These are phyloP conservation scores for Wallacemonas rigidus DNA, from an alignment of 208 protist species.

Conservation along the genomic window DNA sequence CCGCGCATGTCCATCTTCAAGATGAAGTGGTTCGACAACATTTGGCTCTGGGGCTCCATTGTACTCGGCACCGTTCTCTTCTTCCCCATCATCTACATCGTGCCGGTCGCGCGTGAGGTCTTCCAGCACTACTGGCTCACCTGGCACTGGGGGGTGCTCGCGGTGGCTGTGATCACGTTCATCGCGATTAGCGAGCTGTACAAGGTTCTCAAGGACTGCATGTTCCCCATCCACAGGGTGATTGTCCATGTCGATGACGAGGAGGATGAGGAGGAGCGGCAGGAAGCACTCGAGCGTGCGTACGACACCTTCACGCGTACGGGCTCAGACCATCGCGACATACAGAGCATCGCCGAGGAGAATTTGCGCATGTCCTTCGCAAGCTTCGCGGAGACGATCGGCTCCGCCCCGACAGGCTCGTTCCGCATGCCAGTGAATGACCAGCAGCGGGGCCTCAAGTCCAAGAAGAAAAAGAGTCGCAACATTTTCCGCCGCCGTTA, in stretches of 20 bases:
- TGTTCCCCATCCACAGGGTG: conserved; percentile 63
- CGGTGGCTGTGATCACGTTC: conserved; percentile 55
- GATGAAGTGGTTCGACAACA: conserved; percentile 90
- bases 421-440: conserved; percentile 40
- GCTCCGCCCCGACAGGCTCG: conserved; percentile 49
- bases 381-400: conserved; percentile 61
- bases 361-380: conserved; percentile 88
- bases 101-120: conserved; percentile 58
- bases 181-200: conserved; percentile 65
- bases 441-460: conserved; percentile 14
- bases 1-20: conserved; percentile 68
- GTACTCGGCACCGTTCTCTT: conserved; percentile 58
- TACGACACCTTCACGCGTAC: conserved; percentile 67
- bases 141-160: conserved; percentile 86
- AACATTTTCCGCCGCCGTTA: conserved; percentile 22
- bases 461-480: conserved; percentile 48
- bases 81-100: conserved; percentile 80
- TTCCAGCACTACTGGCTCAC: conserved; percentile 86
- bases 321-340: conserved; percentile 48
- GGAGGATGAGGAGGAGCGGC: conserved; percentile 26
- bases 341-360: conserved; percentile 75
- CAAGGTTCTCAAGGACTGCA: conserved; percentile 86
- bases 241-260: conserved; percentile 33
- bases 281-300: conserved; percentile 56
- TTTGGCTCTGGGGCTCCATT: conserved; percentile 73